A percentile compares a stretch with the other conserved stretches of the same genome.
phyloP scores from a whole-genome alignment of 768 basidiomycete genomes.

The Russula emetica region DNA sequence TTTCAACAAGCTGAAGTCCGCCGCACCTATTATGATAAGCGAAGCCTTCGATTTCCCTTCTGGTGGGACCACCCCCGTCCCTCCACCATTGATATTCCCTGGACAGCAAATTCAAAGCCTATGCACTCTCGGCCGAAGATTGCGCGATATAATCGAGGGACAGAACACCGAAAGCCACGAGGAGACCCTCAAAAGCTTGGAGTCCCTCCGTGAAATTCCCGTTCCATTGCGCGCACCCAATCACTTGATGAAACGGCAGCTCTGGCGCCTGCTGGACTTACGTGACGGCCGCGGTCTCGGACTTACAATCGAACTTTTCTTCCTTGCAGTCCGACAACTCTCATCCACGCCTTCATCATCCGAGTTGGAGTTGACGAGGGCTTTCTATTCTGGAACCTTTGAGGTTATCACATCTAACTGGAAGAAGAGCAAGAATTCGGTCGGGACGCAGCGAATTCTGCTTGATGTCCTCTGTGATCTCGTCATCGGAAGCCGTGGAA shows the following conservation, averaged over 20 bases:
- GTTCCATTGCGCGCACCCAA: background rate
- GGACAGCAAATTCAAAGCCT: background rate
- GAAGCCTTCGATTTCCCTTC: background rate
- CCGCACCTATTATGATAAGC: background rate
- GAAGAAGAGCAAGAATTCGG: background rate
- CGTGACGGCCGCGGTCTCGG: constrained; percentile 4
- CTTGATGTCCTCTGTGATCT: constrained; percentile 16
- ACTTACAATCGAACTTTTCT: constrained; percentile 8
- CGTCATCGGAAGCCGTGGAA: background rate
- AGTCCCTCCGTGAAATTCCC: background rate
- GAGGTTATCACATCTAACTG: background rate
- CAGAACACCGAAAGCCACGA: background rate
- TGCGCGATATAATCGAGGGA: background rate
- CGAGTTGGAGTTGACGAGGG: background rate
- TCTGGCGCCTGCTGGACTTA: constrained; percentile 13
- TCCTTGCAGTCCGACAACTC: constrained; percentile 10
- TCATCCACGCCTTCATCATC: background rate
- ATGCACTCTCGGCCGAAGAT: background rate
- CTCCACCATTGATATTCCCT: background rate
- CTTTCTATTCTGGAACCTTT: background rate
- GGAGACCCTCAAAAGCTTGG: background rate
- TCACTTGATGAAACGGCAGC: constrained; percentile 3
- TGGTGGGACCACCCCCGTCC: background rate
- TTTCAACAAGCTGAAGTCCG: background rate
- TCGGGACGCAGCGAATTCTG: background rate